phyloP scores from a whole-genome alignment of 1,139 yeast species.

The Pichiaceae sp. region DNA sequence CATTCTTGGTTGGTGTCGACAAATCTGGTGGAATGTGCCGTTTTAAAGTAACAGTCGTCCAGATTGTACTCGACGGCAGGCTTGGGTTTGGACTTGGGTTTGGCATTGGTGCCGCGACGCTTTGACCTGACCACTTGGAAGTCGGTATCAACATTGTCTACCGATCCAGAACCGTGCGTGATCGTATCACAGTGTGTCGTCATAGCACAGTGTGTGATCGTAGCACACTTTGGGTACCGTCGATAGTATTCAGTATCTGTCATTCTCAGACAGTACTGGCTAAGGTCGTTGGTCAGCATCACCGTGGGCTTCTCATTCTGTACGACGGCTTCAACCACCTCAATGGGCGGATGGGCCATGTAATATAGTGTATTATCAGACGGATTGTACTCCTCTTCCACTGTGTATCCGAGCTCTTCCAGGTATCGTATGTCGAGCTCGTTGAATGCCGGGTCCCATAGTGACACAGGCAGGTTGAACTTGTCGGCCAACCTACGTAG shows the following conservation, averaged over 20 bases:
- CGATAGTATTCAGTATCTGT: constrained; percentile 30
- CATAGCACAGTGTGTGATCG: too few species aligned
- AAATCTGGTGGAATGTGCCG: constrained; percentile 6
- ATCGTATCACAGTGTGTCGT: too few species aligned
- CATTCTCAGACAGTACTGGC: constrained; percentile 35
- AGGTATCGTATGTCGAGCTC: constrained; percentile 28
- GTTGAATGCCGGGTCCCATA: constrained; percentile 42
- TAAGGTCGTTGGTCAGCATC: constrained; percentile 38
- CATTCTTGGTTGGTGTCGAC: constrained; percentile 7
- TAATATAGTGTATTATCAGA: constrained; percentile 24
- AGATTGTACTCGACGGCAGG: too few species aligned
- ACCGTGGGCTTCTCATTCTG: constrained; percentile 25
- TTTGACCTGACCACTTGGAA: too few species aligned
- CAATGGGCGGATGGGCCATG: constrained; percentile 47
- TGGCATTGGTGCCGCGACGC: too few species aligned
- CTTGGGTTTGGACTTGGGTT: too few species aligned
- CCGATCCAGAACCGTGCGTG: too few species aligned
- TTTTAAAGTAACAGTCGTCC: constrained; percentile 25
- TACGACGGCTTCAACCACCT: constrained; percentile 31
- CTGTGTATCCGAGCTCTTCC: constrained; percentile 13
- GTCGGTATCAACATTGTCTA: too few species aligned
- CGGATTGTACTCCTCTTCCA: constrained; percentile 18
- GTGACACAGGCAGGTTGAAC: constrained; percentile 20
- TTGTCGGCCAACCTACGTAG: constrained; percentile 11
- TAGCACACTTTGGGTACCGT: constrained; percentile 31